Percentiles rank a stretch among this genome's conserved stretches.
Evolutionary conservation across 1,284 basidiomycete species (phyloP).

Genomic region (Pascua sp.): DNA sequence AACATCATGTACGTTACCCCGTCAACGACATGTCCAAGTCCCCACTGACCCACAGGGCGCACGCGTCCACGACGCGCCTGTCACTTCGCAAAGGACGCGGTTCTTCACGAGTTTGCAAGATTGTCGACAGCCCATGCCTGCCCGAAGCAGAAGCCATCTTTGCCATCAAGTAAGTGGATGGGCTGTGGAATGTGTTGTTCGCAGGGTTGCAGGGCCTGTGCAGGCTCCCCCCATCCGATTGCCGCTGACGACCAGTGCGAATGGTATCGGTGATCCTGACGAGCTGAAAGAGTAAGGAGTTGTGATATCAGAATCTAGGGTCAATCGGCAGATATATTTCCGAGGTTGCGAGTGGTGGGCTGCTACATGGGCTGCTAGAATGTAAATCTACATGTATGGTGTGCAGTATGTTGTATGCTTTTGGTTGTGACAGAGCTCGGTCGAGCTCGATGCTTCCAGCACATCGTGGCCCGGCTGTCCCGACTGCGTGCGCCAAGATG

Average conservation of each 20-base stretch:
- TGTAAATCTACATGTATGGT: no score
- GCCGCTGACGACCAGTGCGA: conserved; percentile 47
- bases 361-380: no score
- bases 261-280: conserved; percentile 87
- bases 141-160: conserved; percentile 97
- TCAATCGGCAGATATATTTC: no score
- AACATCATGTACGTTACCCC: conserved; percentile 66
- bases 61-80: conserved; percentile 89
- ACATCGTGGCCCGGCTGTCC: no score
- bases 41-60: conserved; percentile 54
- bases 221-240: no score
- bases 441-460: no score
- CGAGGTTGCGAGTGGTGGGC: no score
- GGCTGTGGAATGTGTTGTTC: not conserved
- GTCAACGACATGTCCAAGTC: not conserved
- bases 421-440: no score
- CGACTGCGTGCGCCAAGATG: no score
- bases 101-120: conserved; percentile 90
- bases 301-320: no score
- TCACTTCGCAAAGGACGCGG: conserved; percentile 92
- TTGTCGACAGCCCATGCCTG: conserved; percentile 96
- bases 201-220: no score
- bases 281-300: conserved; percentile 60
- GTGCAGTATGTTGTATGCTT: no score
- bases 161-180: conserved; percentile 65